A percentile compares a stretch with the other conserved stretches of the same genome.
Conservation (phyloP, 2,329 filamentous ascomycete genomes). For the Pseudogymnoascus sp. region DNA sequence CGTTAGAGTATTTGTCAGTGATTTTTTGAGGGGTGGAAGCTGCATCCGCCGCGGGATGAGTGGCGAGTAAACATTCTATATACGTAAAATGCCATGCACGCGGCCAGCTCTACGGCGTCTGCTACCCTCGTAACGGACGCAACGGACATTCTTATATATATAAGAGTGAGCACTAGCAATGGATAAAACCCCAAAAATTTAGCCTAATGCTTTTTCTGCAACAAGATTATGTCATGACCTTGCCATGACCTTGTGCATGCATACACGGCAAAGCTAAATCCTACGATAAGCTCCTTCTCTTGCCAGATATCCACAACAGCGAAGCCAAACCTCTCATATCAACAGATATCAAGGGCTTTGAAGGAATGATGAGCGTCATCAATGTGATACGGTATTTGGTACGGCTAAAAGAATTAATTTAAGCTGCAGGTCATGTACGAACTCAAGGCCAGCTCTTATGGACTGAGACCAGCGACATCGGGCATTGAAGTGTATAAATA, state of each 20-base stretch:
- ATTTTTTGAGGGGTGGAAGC: not conserved
- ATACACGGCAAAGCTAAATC: slow-evolving; percentile 1
- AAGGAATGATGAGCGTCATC: not conserved
- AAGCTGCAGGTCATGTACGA: not conserved
- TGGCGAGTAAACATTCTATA: not conserved
- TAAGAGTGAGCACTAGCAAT: not conserved
- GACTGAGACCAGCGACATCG: not conserved
- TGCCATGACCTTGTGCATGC: not conserved
- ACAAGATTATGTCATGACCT: not conserved
- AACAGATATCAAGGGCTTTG: not conserved
- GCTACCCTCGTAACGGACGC: not conserved
- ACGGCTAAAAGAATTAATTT: not conserved
- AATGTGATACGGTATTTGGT: not conserved
- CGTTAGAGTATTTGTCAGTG: not conserved
- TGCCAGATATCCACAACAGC: not conserved
- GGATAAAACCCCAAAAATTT: not conserved
- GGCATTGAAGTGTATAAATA: not conserved
- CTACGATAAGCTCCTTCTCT: not conserved
- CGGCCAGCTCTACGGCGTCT: too few species aligned
- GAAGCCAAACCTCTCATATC: not conserved
- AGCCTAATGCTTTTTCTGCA: not conserved
- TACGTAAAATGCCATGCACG: not conserved
- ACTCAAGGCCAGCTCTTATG: not conserved
- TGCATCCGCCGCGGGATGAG: not conserved
- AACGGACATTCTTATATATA: not conserved